Percentiles rank a stretch among this genome's conserved stretches.
These are phyloP conservation scores for Beauveria scarabaeidicola DNA, from an alignment of 2,329 filamentous ascomycete species.

Conservation along the genomic window DNA sequence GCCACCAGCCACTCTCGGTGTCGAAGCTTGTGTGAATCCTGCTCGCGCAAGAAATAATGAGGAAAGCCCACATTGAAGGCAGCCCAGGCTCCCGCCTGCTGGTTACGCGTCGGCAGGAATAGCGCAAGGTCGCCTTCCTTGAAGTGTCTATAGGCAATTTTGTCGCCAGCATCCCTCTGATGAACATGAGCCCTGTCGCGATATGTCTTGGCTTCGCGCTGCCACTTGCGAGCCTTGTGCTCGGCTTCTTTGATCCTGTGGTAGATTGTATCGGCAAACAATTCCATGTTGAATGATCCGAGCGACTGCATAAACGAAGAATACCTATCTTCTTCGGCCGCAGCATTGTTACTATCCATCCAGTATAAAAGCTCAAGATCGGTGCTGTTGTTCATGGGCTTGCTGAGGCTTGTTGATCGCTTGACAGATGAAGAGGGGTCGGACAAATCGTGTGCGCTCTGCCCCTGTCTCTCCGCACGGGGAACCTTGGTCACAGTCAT, in stretches of 20 bases:
- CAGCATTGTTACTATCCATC: constrained; percentile 60
- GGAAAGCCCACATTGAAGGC: constrained; percentile 97
- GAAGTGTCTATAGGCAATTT: constrained; percentile 92
- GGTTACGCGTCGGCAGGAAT: constrained; percentile 89
- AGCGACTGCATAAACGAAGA: constrained; percentile 64
- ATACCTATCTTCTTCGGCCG: constrained; percentile 66
- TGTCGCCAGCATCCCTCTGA: constrained; percentile 83
- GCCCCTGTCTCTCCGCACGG: constrained; percentile 45
- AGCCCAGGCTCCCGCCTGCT: constrained; percentile 91
- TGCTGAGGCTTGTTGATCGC: constrained; percentile 45
- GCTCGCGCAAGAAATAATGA: constrained; percentile 92
- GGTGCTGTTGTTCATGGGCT: constrained; percentile 48
- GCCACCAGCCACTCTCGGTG: constrained; percentile 94
- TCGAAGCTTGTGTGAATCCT: constrained; percentile 76
- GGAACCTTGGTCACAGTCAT: constrained; percentile 70
- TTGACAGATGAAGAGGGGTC: constrained; percentile 46
- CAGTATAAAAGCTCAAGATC: constrained; percentile 74
- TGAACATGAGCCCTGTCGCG: constrained; percentile 75
- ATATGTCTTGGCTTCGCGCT: constrained; percentile 78
- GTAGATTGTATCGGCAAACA: constrained; percentile 75
- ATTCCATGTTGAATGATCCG: constrained; percentile 72
- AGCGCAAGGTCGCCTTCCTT: constrained; percentile 93
- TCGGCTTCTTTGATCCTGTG: constrained; percentile 92
- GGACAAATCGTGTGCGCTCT: constrained; percentile 50
- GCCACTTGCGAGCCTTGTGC: constrained; percentile 85